These are phyloP conservation scores for Glaciozyma antarctica DNA, from an alignment of 768 basidiomycete genomes.

Conservation along the genomic window DNA sequence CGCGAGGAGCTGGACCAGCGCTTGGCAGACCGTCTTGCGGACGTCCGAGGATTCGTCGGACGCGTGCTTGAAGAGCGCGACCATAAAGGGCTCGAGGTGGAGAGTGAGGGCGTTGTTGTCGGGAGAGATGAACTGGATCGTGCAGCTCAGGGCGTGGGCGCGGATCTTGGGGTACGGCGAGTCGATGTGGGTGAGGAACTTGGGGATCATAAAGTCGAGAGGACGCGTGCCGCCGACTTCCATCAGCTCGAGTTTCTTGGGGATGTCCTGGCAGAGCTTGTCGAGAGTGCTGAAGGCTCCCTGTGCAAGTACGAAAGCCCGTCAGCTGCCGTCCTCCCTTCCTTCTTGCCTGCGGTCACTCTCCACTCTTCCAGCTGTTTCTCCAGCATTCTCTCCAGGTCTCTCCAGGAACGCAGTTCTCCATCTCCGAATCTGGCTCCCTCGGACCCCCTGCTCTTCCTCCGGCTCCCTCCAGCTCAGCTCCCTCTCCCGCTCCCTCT, in stretches of 20 bases:
- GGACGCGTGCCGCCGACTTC: slow-evolving; percentile 87
- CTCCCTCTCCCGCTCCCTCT: not conserved
- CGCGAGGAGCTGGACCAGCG: slow-evolving; percentile 82
- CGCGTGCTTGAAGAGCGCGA: slow-evolving; percentile 85
- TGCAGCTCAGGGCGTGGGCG: slow-evolving; percentile 81
- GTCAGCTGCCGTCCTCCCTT: no score
- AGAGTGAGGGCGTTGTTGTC: slow-evolving; percentile 64
- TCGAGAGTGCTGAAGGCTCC: slow-evolving; percentile 87
- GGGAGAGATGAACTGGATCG: slow-evolving; percentile 77
- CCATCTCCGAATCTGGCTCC: not conserved
- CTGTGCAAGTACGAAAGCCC: slow-evolving; percentile 41
- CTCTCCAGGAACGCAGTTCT: no score
- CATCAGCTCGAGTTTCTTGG: slow-evolving; percentile 76
- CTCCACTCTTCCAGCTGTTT: not conserved
- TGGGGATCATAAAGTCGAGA: slow-evolving; percentile 91
- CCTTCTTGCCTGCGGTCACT: no score
- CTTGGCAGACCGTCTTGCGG: slow-evolving; percentile 89
- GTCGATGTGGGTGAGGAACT: slow-evolving; percentile 79
- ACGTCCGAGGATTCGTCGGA: slow-evolving; percentile 89
- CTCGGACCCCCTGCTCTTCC: not conserved
- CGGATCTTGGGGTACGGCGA: slow-evolving; percentile 83
- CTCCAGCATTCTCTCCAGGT: no score
- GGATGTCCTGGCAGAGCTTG: slow-evolving; percentile 95
- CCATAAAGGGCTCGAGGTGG: slow-evolving; percentile 88
- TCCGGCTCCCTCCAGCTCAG: not conserved